A percentile compares a stretch with the other conserved stretches of the same genome.
Conservation (phyloP, 1,284 basidiomycete species). For the Irpex sp. region DNA sequence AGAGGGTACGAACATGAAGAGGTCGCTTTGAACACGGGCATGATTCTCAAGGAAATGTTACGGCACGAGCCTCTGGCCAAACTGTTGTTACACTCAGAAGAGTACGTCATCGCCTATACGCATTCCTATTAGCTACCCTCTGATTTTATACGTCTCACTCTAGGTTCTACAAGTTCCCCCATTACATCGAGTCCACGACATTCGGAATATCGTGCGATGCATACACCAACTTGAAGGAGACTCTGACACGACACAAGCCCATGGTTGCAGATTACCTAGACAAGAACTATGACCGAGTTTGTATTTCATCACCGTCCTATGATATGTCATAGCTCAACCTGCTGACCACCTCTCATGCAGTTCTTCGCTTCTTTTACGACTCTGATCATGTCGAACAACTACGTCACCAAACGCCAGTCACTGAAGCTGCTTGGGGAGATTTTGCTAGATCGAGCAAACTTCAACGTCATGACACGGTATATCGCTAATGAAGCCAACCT, state of each 20-base stretch:
- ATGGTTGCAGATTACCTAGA: slow-evolving; percentile 98
- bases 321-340: slow-evolving; percentile 3
- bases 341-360: slow-evolving; percentile 34
- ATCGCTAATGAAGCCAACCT: slow-evolving; percentile 91
- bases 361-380: slow-evolving; percentile 96
- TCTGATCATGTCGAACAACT: slow-evolving; percentile 91
- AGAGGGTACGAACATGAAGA: slow-evolving; percentile 94
- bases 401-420: slow-evolving; percentile 99
- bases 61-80: slow-evolving; percentile 90
- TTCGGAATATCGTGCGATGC: slow-evolving; percentile 99
- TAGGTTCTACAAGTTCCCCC: slow-evolving; percentile 95
- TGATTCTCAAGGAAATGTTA: slow-evolving; percentile 97
- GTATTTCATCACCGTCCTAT: slow-evolving; percentile 22
- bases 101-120: slow-evolving; percentile 50
- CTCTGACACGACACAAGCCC: slow-evolving; percentile 90
- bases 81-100: slow-evolving; percentile 88
- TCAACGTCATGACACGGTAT: slow-evolving; percentile 98
- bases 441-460: slow-evolving; percentile 95
- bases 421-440: slow-evolving; percentile 98
- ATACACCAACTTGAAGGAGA: slow-evolving; percentile 95
- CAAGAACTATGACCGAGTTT: slow-evolving; percentile 90
- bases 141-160: neutral
- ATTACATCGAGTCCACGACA: slow-evolving; percentile 96
- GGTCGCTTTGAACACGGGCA: slow-evolving; percentile 94
- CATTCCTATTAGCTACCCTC: neutral